Evolutionary conservation across 306 rosid genomes (phyloP).

Genomic region (Vigna angularis): DNA sequence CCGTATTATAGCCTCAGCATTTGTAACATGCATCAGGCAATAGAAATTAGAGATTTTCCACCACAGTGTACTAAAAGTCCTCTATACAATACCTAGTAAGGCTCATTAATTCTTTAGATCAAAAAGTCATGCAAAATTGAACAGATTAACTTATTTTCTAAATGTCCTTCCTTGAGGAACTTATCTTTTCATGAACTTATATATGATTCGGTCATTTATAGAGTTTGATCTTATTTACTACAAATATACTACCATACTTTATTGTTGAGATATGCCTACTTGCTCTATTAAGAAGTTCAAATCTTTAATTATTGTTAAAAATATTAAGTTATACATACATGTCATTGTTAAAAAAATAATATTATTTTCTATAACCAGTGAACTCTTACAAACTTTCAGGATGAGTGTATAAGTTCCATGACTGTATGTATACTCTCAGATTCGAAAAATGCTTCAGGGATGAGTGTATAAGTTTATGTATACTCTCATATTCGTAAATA

Average conservation of each 20-base stretch:
- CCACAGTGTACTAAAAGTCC: constrained; percentile 36
- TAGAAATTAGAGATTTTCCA: constrained; percentile 17
- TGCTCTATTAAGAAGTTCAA: background rate
- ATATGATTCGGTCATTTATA: background rate
- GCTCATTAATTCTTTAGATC: constrained; percentile 4
- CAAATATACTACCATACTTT: background rate
- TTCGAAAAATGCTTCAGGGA: background rate
- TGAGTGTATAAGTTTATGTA: background rate
- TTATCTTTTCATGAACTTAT: background rate
- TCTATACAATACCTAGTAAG: background rate
- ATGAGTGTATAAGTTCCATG: background rate
- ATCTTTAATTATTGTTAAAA: background rate
- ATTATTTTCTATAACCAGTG: background rate
- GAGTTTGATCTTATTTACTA: background rate
- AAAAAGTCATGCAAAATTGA: background rate
- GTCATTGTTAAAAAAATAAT: background rate
- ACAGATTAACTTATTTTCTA: background rate
- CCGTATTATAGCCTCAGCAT: constrained; percentile 26
- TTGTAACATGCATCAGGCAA: constrained; percentile 15
- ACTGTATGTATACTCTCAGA: background rate
- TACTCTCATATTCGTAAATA: background rate
- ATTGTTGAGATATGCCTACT: background rate
- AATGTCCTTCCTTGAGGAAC: background rate
- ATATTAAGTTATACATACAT: background rate
- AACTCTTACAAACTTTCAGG: background rate